Evolutionary conservation across 1,284 basidiomycete genomes (phyloP).

Genomic region (Calocybe gambosa): DNA sequence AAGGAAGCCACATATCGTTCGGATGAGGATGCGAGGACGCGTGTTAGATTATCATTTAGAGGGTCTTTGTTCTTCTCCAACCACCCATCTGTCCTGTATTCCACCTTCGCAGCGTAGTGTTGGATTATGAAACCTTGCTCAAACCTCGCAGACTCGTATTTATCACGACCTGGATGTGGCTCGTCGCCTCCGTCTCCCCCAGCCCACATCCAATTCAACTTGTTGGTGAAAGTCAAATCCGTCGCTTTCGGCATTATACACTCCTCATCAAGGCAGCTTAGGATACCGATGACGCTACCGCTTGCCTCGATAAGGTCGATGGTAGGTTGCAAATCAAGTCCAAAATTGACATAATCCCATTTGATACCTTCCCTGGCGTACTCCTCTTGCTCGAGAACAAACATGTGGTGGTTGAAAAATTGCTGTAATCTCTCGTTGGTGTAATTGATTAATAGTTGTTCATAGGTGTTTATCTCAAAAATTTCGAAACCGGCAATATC

Average conservation of each 20-base stretch:
- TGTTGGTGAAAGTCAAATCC: slow-evolving; percentile 93
- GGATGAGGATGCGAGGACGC: slow-evolving; percentile 80
- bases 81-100: slow-evolving; percentile 96
- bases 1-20: slow-evolving; percentile 80
- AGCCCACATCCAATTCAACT: slow-evolving; percentile 74
- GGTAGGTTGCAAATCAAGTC: slow-evolving; percentile 94
- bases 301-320: slow-evolving; percentile 95
- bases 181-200: slow-evolving; percentile 40
- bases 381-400: slow-evolving; percentile 98
- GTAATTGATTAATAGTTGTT: slow-evolving; percentile 98
- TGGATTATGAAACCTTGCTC: slow-evolving; percentile 93
- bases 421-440: slow-evolving; percentile 97
- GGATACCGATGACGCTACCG: slow-evolving; percentile 76
- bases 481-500: slow-evolving; percentile 99
- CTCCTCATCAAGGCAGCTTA: slow-evolving; percentile 95
- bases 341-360: slow-evolving; percentile 99
- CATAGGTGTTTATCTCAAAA: slow-evolving; percentile 87
- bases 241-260: slow-evolving; percentile 99
- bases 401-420: slow-evolving; percentile 99
- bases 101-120: slow-evolving; percentile 96
- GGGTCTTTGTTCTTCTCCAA: slow-evolving; percentile 99
- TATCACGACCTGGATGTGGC: slow-evolving; percentile 71
- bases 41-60: slow-evolving; percentile 92
- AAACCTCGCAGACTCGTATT: slow-evolving; percentile 87
- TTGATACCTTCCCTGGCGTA: slow-evolving; percentile 96